Base-by-base conservation (phyloP, 2,329 filamentous ascomycete genomes). In the Nothophaeocryptopus gaeumannii region DNA sequence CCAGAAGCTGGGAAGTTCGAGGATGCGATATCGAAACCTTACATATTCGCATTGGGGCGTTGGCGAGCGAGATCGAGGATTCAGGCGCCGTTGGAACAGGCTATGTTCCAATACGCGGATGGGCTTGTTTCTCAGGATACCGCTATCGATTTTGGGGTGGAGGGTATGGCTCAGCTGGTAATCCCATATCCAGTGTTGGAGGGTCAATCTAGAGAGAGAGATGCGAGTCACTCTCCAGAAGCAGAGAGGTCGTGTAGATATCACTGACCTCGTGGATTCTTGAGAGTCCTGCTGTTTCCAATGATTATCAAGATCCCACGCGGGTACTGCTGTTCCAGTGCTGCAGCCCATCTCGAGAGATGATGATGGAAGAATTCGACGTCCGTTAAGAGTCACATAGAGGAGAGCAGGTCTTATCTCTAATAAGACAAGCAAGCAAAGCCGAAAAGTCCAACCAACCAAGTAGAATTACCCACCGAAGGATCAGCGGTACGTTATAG, bases 71-170 rank as follows among this genome's bases (percentile, higher is more conserved):
- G 8, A 12, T 58, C 53, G 8, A 54, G 42, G 13, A 56, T 39
- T 51, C 51, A 57, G 45, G 46, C 49, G 8, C 54, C 49, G 34
- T 54, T 56, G 13, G 49, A 45, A 43, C 50, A 54, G 15, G 40
- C 56, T 5, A 59, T 37, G 33, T 57, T 57, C 56, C 29, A 51
- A 53, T 8, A 58, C 48, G 33, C 46, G 40, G 39, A 56, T 39
- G 13, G 42, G 30, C 20, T 41, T 26, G 14, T 45, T 37, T 12
- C 33, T 47, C 7, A 7, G 20, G 20, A 26, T 3, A 14, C 16
- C 16, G n/a, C 41, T 8, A 16, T 47, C 41, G 29, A 58, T 46
- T 35, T 50, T 45, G 8, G 54, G 56, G 43, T 54, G 46, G 2
- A 58, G 12, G 8, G 26, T 30, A 39, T 55, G 55, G 43, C 44